phyloP scores from a whole-genome alignment of 2,329 filamentous ascomycete species.

The Penicillium italicum region DNA sequence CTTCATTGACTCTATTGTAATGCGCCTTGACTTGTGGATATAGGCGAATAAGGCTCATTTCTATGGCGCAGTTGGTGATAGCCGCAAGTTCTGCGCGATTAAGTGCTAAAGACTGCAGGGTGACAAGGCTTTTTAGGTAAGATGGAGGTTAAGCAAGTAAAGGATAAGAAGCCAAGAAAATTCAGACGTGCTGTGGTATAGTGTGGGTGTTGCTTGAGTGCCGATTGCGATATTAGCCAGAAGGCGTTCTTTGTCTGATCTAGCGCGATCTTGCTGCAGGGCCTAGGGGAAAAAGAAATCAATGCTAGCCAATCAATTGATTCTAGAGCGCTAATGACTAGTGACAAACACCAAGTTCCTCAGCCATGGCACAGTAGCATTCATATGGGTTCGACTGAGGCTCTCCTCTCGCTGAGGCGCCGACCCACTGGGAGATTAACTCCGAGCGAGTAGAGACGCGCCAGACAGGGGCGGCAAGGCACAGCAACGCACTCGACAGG shows the following conservation, averaged over 20 bases:
- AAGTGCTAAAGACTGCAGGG: constrained; percentile 2
- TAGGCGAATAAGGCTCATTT: constrained; percentile 8
- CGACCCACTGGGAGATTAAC: constrained; percentile 12
- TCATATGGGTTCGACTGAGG: constrained; percentile 4
- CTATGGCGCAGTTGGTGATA: constrained; percentile 32
- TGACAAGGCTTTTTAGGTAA: constrained; percentile 7
- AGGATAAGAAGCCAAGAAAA: background rate
- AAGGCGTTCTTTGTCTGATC: background rate
- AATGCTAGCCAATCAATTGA: constrained; percentile 21
- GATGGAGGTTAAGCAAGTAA: background rate
- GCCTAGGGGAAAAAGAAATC: background rate
- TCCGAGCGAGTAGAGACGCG: constrained; percentile 16
- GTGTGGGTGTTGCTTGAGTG: constrained; percentile 2
- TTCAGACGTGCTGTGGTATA: background rate
- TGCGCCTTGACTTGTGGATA: background rate
- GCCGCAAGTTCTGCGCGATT: constrained; percentile 10
- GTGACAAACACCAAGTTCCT: constrained; percentile 5
- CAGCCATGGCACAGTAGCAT: background rate
- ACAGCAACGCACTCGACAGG: constrained; percentile 18
- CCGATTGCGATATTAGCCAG: constrained; percentile 1
- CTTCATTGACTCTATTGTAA: background rate
- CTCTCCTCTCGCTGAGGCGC: constrained; percentile 11
- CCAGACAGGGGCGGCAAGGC: constrained; percentile 26
- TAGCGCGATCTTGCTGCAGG: constrained; percentile 5
- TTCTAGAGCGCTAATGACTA: constrained; percentile 6